Percentiles rank a stretch among this genome's conserved stretches.
These are phyloP conservation scores for Blastobotrys illinoisensis DNA, from an alignment of 1,139 yeast genomes.

Conservation along the genomic window DNA sequence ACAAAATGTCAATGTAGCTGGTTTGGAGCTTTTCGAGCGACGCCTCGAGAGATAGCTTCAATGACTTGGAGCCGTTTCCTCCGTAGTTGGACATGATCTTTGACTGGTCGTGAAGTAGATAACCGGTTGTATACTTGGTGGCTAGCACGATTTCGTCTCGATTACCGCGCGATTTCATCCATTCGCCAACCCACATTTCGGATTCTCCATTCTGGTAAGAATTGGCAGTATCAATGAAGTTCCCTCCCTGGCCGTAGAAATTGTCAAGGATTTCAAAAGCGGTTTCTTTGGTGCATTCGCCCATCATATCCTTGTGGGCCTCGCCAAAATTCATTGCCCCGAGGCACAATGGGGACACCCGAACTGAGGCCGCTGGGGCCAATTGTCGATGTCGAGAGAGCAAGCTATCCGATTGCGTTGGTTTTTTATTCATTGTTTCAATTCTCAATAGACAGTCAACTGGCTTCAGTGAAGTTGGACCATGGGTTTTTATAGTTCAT, in stretches of 20 bases:
- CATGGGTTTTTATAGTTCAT: no score
- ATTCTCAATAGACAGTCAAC: no score
- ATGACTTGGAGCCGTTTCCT: slow-evolving; percentile 15
- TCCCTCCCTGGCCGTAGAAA: slow-evolving; percentile 23
- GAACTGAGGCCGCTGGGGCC: slow-evolving; percentile 24
- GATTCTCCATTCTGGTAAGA: slow-evolving; percentile 22
- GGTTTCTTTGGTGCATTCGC: slow-evolving; percentile 19
- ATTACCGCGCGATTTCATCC: slow-evolving; percentile 17
- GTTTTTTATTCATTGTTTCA: no score
- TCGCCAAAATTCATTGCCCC: slow-evolving; percentile 28
- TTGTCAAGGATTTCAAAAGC: slow-evolving; percentile 22
- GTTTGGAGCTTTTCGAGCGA: slow-evolving; percentile 18
- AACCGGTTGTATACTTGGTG: slow-evolving; percentile 19
- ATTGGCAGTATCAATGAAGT: slow-evolving; percentile 27
- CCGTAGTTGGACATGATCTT: slow-evolving; percentile 12
- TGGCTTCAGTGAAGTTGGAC: no score
- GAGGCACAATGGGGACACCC: slow-evolving; percentile 25
- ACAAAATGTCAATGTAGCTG: slow-evolving; percentile 17
- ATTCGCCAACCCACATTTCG: slow-evolving; percentile 21
- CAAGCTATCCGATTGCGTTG: not conserved
- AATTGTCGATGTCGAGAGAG: slow-evolving; percentile 5
- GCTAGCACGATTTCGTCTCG: slow-evolving; percentile 20
- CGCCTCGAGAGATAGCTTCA: slow-evolving; percentile 13
- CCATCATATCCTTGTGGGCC: slow-evolving; percentile 20
- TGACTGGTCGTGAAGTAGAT: slow-evolving; percentile 3